Base-by-base conservation (phyloP, 2,329 filamentous ascomycete species). In the Mollisia scopiformis region DNA sequence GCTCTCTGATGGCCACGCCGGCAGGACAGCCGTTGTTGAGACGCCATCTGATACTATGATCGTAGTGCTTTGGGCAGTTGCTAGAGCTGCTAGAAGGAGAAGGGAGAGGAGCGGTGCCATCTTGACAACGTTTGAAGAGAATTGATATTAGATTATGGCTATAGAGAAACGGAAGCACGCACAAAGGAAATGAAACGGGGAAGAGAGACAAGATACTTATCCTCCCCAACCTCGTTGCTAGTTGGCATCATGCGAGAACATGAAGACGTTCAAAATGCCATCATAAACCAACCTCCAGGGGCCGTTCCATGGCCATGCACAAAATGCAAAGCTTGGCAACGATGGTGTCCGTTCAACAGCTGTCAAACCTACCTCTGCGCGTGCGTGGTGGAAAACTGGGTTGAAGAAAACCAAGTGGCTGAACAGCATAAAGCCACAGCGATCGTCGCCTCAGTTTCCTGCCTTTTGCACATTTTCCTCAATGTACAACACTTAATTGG, bases 1-100 rank as follows among this genome's bases (percentile, higher is more conserved):
- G 16, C 39, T 43, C 10, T 25, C 19, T 21, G 54, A 47, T 3
- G 66, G 67, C 57, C 64, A 70, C 30, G 59, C 65, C 27, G 64
- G 65, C 7, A 69, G 66, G 28, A 59, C 58, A 35, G 65, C 19
- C 10, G 65, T 67, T 13, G 66, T 63, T 41, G 65, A 64, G 56
- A 66, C 35, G 56, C 64, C 69, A 19, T 62, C 3, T 6, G 27
- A 51, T 5, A 51, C 27, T 3, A 14, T 51, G 2, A 33, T 19
- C 4, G 47, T 51, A 4, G 28, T 35, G 49, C 49, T 51, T 19
- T 51, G 49, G 11, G 49, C 49, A 13, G 27, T 21, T 7, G 19
- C 49, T 8, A 35, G 3, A 6, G 27, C 28, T 11, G 27, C 19
- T 10, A 51, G 27, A 14, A 33, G 21, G 6, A 28, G 23, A 7